phyloP scores from a whole-genome alignment of 129 eudicot species.

The Escallonia rubra region DNA sequence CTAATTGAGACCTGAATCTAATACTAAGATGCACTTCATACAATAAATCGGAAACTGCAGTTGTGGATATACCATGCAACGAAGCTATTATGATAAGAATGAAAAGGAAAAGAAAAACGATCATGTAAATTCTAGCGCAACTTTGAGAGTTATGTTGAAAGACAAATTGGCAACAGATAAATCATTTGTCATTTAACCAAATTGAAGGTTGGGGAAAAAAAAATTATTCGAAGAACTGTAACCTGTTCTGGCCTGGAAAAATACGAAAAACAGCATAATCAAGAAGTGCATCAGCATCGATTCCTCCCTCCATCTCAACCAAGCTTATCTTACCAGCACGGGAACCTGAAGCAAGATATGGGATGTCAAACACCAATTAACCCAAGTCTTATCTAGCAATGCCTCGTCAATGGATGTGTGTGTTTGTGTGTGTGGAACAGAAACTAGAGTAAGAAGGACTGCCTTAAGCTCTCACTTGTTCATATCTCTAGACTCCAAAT shows the following conservation, averaged over 20 bases:
- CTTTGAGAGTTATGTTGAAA: no score
- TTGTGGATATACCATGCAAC: no score
- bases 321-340: conserved; percentile 6
- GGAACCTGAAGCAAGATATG: conserved; percentile 22
- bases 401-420: not conserved
- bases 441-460: not conserved
- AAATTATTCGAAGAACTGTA: not conserved
- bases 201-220: not conserved
- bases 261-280: conserved; percentile 61
- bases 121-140: no score
- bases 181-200: no score
- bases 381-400: conserved; percentile 4
- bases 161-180: no score
- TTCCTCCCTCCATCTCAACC: conserved; percentile 53
- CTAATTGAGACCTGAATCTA: no score
- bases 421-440: not conserved
- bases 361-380: not conserved
- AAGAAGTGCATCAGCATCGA: conserved; percentile 42
- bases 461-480: not conserved
- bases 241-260: conserved; percentile 77
- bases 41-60: no score
- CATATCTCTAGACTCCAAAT: not conserved
- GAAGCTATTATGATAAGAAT: no score
- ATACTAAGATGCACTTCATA: no score
- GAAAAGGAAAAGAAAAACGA: no score